Conservation (phyloP, 2,329 filamentous ascomycete species). For the Epichloe glyceriae region DNA sequence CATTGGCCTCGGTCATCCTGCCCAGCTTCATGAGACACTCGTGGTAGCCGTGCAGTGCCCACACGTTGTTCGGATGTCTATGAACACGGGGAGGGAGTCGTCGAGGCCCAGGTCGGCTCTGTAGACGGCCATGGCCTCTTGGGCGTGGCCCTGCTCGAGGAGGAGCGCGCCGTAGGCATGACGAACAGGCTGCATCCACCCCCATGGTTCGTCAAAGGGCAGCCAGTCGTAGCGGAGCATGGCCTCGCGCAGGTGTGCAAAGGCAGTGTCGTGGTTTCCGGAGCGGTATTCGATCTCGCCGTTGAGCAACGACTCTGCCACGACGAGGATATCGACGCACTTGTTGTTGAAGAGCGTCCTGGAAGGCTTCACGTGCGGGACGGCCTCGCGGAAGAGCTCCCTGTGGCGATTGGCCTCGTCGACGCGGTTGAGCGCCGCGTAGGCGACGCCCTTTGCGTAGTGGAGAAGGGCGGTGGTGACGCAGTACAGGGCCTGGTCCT, state of each 20-base stretch:
- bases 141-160: conserved; percentile 49
- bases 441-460: conserved; percentile 57
- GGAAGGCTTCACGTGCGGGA: conserved; percentile 38
- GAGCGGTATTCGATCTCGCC: conserved; percentile 62
- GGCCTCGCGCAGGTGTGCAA: conserved; percentile 42
- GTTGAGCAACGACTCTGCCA: conserved; percentile 55
- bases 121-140: conserved; percentile 45
- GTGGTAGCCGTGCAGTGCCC: conserved; percentile 60
- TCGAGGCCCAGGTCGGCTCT: conserved; percentile 47
- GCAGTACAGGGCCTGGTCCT: conserved; percentile 49
- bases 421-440: conserved; percentile 43
- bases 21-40: conserved; percentile 49
- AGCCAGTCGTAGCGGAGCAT: conserved; percentile 49
- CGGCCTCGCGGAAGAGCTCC: conserved; percentile 35
- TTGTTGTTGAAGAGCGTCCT: conserved; percentile 37
- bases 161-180: conserved; percentile 60
- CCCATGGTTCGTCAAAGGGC: conserved; percentile 64
- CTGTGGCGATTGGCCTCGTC: conserved; percentile 40
- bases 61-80: conserved; percentile 61
- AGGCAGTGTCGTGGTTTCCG: conserved; percentile 44
- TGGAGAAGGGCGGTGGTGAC: conserved; percentile 54
- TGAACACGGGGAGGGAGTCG: conserved; percentile 48
- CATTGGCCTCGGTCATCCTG: conserved; percentile 24
- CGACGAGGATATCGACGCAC: conserved; percentile 43
- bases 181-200: conserved; percentile 64